Conservation (phyloP, 305 asterid genomes). For the Fraxinus xanthoxyloides region DNA sequence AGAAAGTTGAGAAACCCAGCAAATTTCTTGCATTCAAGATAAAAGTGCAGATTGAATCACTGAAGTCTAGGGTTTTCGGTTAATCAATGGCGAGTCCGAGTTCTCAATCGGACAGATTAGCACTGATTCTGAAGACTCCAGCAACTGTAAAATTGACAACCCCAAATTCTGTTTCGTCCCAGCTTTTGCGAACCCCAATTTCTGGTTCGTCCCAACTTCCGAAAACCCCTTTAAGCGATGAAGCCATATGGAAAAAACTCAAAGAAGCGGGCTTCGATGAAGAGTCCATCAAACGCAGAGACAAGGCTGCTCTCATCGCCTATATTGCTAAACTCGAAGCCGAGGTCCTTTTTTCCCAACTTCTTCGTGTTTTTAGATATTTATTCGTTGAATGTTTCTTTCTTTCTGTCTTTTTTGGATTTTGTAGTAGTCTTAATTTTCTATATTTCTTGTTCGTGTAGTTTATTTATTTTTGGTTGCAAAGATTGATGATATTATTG, state of each 20-base stretch:
- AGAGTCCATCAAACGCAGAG: slow-evolving; percentile 87
- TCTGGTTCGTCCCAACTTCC: slow-evolving; percentile 57
- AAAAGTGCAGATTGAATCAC: slow-evolving; percentile 3
- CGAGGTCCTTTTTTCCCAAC: slow-evolving; percentile 46
- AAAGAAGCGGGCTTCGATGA: slow-evolving; percentile 93
- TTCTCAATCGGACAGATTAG: slow-evolving; percentile 52
- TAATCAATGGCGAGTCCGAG: slow-evolving; percentile 41
- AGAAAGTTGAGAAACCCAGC: slow-evolving; percentile 17
- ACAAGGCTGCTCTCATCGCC: slow-evolving; percentile 85
- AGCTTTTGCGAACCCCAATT: slow-evolving; percentile 31
- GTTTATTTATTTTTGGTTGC: neutral
- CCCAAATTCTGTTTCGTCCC: neutral
- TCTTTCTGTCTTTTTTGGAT: neutral
- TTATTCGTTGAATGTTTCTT: neutral
- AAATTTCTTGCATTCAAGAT: slow-evolving; percentile 12
- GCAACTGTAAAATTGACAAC: slow-evolving; percentile 26
- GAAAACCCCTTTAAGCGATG: slow-evolving; percentile 75
- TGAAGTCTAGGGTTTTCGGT: slow-evolving; percentile 5
- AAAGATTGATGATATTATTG: neutral
- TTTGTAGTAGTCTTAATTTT: slow-evolving; percentile 14
- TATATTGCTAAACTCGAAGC: slow-evolving; percentile 86
- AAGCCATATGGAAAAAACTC: slow-evolving; percentile 74
- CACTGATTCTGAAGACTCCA: slow-evolving; percentile 49
- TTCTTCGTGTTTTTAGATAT: neutral
- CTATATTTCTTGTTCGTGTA: neutral